Evolutionary conservation across 257 asterid species (phyloP), one percentile per base, ranked within the genome.

Genomic region (Solanum appendiculatum): DNA sequence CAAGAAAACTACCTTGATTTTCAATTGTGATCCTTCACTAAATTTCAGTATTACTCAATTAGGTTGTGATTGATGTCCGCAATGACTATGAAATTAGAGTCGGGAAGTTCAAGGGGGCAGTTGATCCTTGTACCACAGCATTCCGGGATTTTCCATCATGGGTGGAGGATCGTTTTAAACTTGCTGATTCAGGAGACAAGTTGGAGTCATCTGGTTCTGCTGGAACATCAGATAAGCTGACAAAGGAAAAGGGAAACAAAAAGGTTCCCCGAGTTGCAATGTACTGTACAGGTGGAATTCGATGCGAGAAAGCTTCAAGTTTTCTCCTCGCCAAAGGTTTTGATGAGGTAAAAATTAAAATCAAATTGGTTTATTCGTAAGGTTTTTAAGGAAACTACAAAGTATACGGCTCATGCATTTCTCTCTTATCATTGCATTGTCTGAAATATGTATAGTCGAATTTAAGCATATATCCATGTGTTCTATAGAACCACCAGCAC

Each of bases 271-370:
- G 93, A 39, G 98, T 97, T 85, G 99, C 99, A 81, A 97, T 97
- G 99, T 97, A 97, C 93, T 97, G 99, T 85, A 97, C 99, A 12
- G 99, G 99, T 89, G 99, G 99, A 69, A 97, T 97, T 80, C 96
- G 99, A 69, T 97, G 99, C 72, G 99, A 97, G 92, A 97, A 97
- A 93, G 99, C 99, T 83, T 91, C 99, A 11, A 97, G 99, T 92
- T 94, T 91, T 89, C 99, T 96, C 93, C 92, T 97, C 12, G 88
- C 94, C 89, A 93, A 92, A 89, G 99, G 99, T 70, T 95, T 95
- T 89, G 88, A 95, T 88, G 98, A 97, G 99, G 99, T 97, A 92
- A 87, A 6, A 48, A 27, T 40, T 40, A 68, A 68, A 54, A 74
- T 33, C 70, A 46, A 29, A 42, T 3, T 69, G 42, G 14, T 21